Evolutionary conservation across 306 rosid genomes (phyloP), one percentile per base, ranked within the genome.

Genomic region (Glycyrrhiza uralensis): DNA sequence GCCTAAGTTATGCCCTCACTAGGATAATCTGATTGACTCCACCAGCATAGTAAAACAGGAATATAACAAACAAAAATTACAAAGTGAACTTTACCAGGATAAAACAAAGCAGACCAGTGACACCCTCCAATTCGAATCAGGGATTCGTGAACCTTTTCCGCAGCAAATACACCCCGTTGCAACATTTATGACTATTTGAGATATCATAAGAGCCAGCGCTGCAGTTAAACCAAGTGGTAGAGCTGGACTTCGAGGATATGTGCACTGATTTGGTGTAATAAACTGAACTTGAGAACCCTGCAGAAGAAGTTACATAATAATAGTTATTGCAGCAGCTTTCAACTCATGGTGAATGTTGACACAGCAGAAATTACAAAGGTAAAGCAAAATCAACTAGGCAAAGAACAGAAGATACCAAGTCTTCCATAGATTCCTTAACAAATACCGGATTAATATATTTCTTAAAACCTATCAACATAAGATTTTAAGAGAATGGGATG

Each of bases 131-230:
- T 69, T 87, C 50, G 89, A 72, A 79, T 61, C 75, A 4, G 89
- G 64, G 63, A 87, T 82, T 5, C 24, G 85, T 51, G 88, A 79
- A 71, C 28, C 80, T 66, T 64, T 85, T 60, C 55, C 69, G 86
- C 97, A 94, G 74, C 99, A 94, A 76, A 91, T 55, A 57, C 99
- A 91, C 26, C 99, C 97, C 3, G 90, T 77, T 56, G 88, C 75
- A 76, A 79, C 87, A 55, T 89, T 89, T 70, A 94, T 61, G 52
- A 80, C 35, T 24, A 86, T 60, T 28, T 91, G 95, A 69, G 93
- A 90, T 42, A 82, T 30, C 91, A 91, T 14, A 61, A 94, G 95
- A 52, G 93, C 73, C 63, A 88, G 55, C 0, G 99, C 92, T 10
- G 97, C 91, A 30, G 84, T 85, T 61, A 89, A 81, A 59, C 99